Percentiles rank a stretch among this genome's conserved stretches.
phyloP scores from a whole-genome alignment of 2,329 filamentous ascomycete genomes.

The Microcyclospora tardicrescens region DNA sequence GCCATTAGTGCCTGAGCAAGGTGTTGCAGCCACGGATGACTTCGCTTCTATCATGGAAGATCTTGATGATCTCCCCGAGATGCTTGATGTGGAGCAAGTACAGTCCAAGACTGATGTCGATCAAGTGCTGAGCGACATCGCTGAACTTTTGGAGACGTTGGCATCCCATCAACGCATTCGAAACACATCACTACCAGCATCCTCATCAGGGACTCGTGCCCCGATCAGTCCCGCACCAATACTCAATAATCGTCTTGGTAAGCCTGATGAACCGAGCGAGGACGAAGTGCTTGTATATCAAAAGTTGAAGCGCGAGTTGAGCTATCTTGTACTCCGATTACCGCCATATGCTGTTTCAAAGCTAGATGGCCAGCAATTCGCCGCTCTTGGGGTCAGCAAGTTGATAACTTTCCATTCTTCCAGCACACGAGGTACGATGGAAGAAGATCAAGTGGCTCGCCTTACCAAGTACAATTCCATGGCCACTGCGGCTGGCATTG shows the following conservation, averaged over 20 bases:
- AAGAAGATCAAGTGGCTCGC: conserved; percentile 56
- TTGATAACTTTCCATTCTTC: conserved; percentile 61
- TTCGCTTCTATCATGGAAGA: conserved; percentile 17
- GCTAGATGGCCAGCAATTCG: conserved; percentile 73
- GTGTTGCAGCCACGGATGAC: conserved; percentile 26
- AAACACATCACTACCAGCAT: conserved; percentile 51
- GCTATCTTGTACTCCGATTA: conserved; percentile 58
- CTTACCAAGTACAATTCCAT: conserved; percentile 27
- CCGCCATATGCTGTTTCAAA: conserved; percentile 80
- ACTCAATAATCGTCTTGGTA: conserved; percentile 41
- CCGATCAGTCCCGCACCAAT: conserved; percentile 50
- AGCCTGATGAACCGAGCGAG: conserved; percentile 50
- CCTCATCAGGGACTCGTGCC: conserved; percentile 13
- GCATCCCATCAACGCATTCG: conserved; percentile 69
- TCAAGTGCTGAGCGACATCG: conserved; percentile 54
- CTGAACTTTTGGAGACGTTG: conserved; percentile 62
- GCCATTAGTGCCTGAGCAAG: not conserved
- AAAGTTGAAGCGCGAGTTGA: conserved; percentile 60
- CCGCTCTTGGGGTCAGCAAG: conserved; percentile 68
- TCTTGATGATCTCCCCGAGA: conserved; percentile 12
- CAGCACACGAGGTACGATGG: conserved; percentile 66
- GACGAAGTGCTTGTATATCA: conserved; percentile 52
- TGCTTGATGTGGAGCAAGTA: conserved; percentile 7
- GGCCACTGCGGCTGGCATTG: conserved; percentile 19
- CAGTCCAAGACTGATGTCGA: conserved; percentile 25